Conservation (phyloP, 306 rosid species). For the Vigna radiata region DNA sequence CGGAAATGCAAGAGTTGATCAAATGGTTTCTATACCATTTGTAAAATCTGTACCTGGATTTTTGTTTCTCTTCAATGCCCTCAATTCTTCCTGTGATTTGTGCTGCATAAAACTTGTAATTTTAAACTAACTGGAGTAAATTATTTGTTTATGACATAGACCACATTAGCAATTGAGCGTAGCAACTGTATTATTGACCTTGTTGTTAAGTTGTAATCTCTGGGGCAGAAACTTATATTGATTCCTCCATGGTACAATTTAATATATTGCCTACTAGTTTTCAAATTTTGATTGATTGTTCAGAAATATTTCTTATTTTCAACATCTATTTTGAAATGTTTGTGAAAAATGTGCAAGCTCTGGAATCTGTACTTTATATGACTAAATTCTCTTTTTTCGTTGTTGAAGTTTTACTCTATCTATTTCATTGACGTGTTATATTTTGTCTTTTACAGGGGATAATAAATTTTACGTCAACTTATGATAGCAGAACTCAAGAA, state of each 20-base stretch:
- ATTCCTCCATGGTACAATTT: not conserved
- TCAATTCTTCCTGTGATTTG: not conserved
- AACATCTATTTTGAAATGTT: constrained; percentile 1
- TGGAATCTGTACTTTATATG: constrained; percentile 26
- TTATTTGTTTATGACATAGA: constrained; percentile 12
- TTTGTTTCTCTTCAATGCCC: not conserved
- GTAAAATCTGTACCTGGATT: not conserved
- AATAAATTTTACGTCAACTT: constrained; percentile 77
- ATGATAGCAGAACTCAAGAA: constrained; percentile 86
- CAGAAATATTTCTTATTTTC: not conserved
- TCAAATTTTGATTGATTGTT: constrained; percentile 12
- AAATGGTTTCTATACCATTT: not conserved
- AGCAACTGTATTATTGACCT: not conserved
- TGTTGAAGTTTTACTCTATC: not conserved
- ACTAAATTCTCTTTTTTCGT: not conserved
- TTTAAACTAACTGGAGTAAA: constrained; percentile 1
- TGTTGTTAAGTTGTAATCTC: constrained; percentile 26
- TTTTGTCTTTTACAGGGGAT: constrained; percentile 64
- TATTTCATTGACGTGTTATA: constrained; percentile 36
- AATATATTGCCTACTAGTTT: constrained; percentile 7
- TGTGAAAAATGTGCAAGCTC: constrained; percentile 19
- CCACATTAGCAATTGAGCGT: not conserved
- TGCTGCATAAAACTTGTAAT: not conserved
- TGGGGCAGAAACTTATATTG: constrained; percentile 10
- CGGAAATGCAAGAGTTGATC: not conserved